phyloP scores from a whole-genome alignment of 805 yeast species.

The Clavispora asparagi region DNA sequence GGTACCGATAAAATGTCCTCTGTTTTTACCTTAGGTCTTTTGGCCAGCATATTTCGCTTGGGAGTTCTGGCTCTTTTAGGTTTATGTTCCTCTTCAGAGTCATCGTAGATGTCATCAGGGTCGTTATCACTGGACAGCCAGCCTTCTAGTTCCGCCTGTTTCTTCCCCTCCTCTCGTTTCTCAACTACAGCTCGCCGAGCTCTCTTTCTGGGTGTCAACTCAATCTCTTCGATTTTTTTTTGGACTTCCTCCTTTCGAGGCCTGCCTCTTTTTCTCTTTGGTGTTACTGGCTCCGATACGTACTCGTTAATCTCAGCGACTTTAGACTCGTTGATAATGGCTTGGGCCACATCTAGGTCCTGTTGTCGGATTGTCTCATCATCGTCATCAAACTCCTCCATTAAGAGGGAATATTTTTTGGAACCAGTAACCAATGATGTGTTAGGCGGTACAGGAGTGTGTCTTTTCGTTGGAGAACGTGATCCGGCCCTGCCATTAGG shows the following conservation, averaged over 20 bases:
- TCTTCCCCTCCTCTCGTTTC: neutral
- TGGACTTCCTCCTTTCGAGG: slow-evolving; percentile 5
- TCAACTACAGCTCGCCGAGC: slow-evolving; percentile 2
- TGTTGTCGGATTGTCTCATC: slow-evolving; percentile 28
- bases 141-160: neutral
- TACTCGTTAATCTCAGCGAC: neutral
- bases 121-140: slow-evolving; percentile 1
- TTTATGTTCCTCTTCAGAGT: neutral
- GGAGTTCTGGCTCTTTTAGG: neutral
- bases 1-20: neutral
- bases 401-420: slow-evolving; percentile 20
- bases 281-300: neutral
- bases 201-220: slow-evolving; percentile 1
- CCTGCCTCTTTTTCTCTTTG: slow-evolving; percentile 11
- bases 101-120: slow-evolving; percentile 4
- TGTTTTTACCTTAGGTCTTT: slow-evolving; percentile 1
- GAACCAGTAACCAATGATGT: slow-evolving; percentile 49
- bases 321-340: slow-evolving; percentile 23
- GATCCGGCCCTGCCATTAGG: slow-evolving; percentile 45
- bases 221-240: neutral
- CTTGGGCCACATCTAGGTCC: slow-evolving; percentile 43
- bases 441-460: slow-evolving; percentile 33
- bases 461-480: slow-evolving; percentile 38
- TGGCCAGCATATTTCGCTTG: slow-evolving; percentile 1
- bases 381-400: slow-evolving; percentile 30